Evolutionary conservation across 352 stramenopile genomes (phyloP).

Genomic region (Phytopythium helicoides): DNA sequence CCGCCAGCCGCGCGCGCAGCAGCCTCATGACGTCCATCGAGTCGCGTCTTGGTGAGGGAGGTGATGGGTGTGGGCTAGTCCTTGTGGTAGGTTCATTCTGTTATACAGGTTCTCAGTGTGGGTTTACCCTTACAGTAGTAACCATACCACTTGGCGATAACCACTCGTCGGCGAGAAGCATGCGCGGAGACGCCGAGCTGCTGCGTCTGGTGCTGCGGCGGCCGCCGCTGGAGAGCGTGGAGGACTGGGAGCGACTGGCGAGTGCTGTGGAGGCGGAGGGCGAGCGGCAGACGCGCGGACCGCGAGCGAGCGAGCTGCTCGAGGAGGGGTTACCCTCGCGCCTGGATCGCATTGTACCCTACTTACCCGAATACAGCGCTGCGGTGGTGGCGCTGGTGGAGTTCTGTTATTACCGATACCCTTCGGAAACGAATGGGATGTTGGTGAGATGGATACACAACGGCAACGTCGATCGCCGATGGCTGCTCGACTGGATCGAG

Average conservation of each 20-base stretch:
- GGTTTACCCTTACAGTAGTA: too few species aligned
- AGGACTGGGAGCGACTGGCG: constrained; percentile 11
- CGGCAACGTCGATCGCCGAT: constrained; percentile 16
- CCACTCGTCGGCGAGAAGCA: too few species aligned
- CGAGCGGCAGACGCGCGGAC: neutral
- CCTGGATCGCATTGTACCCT: constrained; percentile 36
- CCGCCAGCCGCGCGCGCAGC: neutral
- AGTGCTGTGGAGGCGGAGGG: neutral
- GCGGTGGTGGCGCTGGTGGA: constrained; percentile 30
- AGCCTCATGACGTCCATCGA: constrained; percentile 17
- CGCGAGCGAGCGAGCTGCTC: constrained; percentile 4
- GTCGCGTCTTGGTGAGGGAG: too few species aligned
- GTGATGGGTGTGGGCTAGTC: too few species aligned
- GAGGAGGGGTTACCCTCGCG: constrained; percentile 11
- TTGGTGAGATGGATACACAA: constrained; percentile 27
- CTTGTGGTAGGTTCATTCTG: too few species aligned
- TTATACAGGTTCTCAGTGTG: too few species aligned
- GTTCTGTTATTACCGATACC: constrained; percentile 23
- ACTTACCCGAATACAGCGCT: constrained; percentile 44
- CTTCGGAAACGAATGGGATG: constrained; percentile 18
- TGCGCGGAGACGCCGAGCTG: constrained; percentile 4
- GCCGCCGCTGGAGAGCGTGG: constrained; percentile 19
- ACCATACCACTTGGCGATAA: too few species aligned
- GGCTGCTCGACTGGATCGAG: constrained; percentile 32
- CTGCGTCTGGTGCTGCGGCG: constrained; percentile 22